Evolutionary conservation across 2,329 filamentous ascomycete genomes (phyloP).

Genomic region (Ascochyta koolunga): DNA sequence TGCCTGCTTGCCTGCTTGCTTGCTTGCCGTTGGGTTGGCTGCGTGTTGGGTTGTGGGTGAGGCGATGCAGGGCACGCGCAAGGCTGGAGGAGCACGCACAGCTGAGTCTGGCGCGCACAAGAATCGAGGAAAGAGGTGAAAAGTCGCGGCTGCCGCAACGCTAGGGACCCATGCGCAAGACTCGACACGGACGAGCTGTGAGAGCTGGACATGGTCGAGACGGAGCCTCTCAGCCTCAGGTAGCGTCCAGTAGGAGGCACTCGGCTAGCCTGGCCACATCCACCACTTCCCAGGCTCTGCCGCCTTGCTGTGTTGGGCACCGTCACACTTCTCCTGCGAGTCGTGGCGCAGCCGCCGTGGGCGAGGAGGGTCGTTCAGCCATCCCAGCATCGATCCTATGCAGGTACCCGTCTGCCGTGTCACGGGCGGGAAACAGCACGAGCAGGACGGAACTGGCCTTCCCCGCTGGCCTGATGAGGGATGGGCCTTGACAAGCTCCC

Average conservation of each 20-base stretch:
- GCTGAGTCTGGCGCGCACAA: background rate
- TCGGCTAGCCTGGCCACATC: slow-evolving; percentile 10
- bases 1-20: background rate
- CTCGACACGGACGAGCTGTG: slow-evolving; percentile 9
- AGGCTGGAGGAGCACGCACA: background rate
- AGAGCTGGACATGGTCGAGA: slow-evolving; percentile 4
- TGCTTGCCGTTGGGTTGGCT: background rate
- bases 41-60: slow-evolving; percentile 25
- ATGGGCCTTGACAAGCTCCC: too few relatives aligned
- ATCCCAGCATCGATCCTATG: slow-evolving; percentile 20
- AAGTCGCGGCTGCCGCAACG: slow-evolving; percentile 10
- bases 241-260: slow-evolving; percentile 8
- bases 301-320: slow-evolving; percentile 3
- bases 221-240: slow-evolving; percentile 15
- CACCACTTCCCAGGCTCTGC: slow-evolving; percentile 3
- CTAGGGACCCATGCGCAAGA: slow-evolving; percentile 11
- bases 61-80: slow-evolving; percentile 24
- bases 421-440: slow-evolving; percentile 4
- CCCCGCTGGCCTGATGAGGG: too few relatives aligned
- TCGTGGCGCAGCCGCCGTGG: background rate
- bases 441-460: too few relatives aligned
- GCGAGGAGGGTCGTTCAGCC: background rate
- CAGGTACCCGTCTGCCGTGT: slow-evolving; percentile 17
- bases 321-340: background rate
- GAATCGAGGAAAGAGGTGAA: slow-evolving; percentile 6